A percentile compares a stretch with the other conserved stretches of the same genome.
Evolutionary conservation across 768 basidiomycete species (phyloP).

Genomic region (Rhodotorula toruloides): DNA sequence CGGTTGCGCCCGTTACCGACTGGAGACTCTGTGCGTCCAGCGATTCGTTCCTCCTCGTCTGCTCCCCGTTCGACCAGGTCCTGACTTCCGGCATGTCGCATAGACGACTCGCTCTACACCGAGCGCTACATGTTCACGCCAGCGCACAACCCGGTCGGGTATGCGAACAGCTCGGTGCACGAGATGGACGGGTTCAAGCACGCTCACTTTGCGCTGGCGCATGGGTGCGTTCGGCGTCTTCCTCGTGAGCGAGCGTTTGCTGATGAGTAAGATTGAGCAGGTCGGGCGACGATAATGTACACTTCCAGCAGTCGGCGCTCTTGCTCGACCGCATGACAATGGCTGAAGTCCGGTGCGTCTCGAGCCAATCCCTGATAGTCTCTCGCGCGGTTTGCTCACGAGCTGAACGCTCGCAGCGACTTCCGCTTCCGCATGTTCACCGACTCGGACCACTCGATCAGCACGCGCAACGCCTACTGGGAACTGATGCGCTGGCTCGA

Average conservation of each 20-base stretch:
- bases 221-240: conserved; percentile 54
- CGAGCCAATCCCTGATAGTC: neutral
- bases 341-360: conserved; percentile 58
- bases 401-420: conserved; percentile 48
- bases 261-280: too few relatives aligned
- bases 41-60: neutral
- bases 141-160: conserved; percentile 71
- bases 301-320: conserved; percentile 84
- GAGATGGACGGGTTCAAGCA: conserved; percentile 80
- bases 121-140: conserved; percentile 95
- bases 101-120: conserved; percentile 80
- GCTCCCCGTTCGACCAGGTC: neutral
- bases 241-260: neutral
- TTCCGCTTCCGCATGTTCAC: conserved; percentile 89
- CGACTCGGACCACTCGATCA: conserved; percentile 86
- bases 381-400: neutral
- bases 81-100: neutral
- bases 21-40: conserved; percentile 8
- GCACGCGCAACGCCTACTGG: conserved; percentile 65
- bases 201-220: conserved; percentile 74
- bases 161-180: conserved; percentile 78
- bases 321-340: conserved; percentile 87
- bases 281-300: conserved; percentile 94
- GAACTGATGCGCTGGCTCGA: conserved; percentile 86
- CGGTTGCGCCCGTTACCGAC: conserved; percentile 81